Conservation (phyloP, 1,284 basidiomycete species). For the Meira nashicola region DNA sequence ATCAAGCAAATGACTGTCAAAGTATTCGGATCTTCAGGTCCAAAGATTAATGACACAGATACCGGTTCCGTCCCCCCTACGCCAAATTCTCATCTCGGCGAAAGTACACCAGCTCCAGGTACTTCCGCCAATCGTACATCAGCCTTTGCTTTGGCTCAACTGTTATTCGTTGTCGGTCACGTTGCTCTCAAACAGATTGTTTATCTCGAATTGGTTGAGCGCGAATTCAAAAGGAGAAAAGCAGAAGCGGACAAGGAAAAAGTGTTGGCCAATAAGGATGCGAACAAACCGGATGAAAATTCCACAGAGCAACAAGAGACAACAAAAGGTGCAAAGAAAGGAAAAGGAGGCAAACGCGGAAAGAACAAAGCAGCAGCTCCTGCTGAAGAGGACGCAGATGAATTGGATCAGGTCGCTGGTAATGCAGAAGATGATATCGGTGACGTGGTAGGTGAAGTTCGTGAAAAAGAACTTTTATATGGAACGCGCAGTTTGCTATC, state of each 20-base stretch:
- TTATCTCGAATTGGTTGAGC: conserved; percentile 90
- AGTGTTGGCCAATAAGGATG: background rate
- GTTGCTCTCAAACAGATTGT: conserved; percentile 96
- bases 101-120: conserved; percentile 2
- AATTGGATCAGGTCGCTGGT: conserved; percentile 92
- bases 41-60: background rate
- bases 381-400: conserved; percentile 70
- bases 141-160: conserved; percentile 79
- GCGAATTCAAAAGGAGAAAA: conserved; percentile 93
- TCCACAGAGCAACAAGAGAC: conserved; percentile 19
- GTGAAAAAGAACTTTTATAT: conserved; percentile 76
- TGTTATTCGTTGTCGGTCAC: conserved; percentile 90
- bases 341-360: conserved; percentile 46
- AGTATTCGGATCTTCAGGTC: conserved; percentile 61
- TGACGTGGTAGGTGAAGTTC: conserved; percentile 74
- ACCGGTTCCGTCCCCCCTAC: background rate
- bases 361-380: conserved; percentile 63
- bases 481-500: conserved; percentile 70
- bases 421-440: conserved; percentile 98
- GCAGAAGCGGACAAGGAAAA: conserved; percentile 65
- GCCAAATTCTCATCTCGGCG: background rate
- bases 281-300: conserved; percentile 5
- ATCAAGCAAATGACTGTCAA: conserved; percentile 73
- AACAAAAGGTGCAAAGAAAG: conserved; percentile 49
- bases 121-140: conserved; percentile 5